Evolutionary conservation across 1,284 basidiomycete species (phyloP), one percentile per base, ranked within the genome.

Genomic region (Austroboletus novae-zelandiae): DNA sequence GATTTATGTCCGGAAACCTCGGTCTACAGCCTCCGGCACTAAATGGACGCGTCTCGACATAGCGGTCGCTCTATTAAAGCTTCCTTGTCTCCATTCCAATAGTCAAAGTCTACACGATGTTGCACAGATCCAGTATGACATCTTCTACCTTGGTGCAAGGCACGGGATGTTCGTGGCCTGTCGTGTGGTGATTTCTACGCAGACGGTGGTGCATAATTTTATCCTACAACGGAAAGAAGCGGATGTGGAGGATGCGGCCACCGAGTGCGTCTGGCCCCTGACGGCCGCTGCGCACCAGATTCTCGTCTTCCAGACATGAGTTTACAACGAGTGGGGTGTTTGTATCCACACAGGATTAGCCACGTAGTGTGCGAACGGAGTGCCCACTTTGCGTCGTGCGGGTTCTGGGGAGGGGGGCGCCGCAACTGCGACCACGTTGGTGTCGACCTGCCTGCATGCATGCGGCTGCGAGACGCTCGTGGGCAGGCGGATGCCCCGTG

Each of bases 91-190:
- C 30, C 66, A 66, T 37, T 48, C 42, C 32, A 40, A 54, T 20
- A 29, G 17, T 4, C 37, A 42, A 42, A 35, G n/a, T 40, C 39
- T 43, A 25, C 25, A 25, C 7, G 43, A 25, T 4, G 35, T 37
- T 34, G 54, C 49, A 4, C 52, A 56, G 29, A 23, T 66, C n/a
- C 44, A 65, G 37, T 70, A 67, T 30, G 68, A 68, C 30, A 64
- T 67, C 10, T 54, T 61, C 40, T 69, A 57, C 50, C 65, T 68
- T 20, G 68, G 68, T 27, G 41, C 43, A 2, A 43, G 41, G 5
- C 35, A 55, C 25, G 64, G 64, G 47, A 65, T 68, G 59, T 61
- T 70, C 37, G 60, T 52, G n/a, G 48, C 63, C 23, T 67, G 61
- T 45, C 57, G 60, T 15, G 51, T 48, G 37, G 43, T 50, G 43